Base-by-base conservation (phyloP, 257 asterid genomes). In the Rauvolfia tetraphylla region DNA sequence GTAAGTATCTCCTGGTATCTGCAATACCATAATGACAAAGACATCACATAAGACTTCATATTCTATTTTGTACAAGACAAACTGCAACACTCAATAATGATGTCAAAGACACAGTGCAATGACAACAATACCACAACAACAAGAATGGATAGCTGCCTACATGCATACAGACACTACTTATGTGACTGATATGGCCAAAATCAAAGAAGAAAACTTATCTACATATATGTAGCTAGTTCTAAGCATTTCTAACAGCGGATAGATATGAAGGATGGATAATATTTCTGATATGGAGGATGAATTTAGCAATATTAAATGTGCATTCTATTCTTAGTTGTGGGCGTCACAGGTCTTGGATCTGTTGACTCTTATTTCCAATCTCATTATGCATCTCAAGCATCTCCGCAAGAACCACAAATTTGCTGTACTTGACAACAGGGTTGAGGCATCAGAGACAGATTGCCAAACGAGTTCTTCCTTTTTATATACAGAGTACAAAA, bases 1-100 rank as follows among this genome's bases (percentile, higher is more conserved):
- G 98, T 95, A 78, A 92, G 91, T 79, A 95, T 95, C 90, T 95
- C 99, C 82, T 92, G 98, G 80, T 95, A 95, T 88, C 97, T 92
- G 87, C 69, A 73, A 75, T 68, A 72, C 65, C 72, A 78, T 36
- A 79, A 74, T 71, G 49, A 54, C 68, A 7, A 68, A 46, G 65
- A 34, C 8, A 46, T 34, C 62, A 53, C 10, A 23, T 29, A 20
- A 72, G 20, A 71, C 27, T 17, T 63, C 27, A 63, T 33, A 29
- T 33, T 63, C 22, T 65, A 34, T 27, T 27, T 15, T 58, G 33
- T 11, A 15, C 66, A 25, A 1, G 9, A 0, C 62, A 56, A 0
- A 7, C 12, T 23, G 62, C 27, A 5, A 29, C 7, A 31, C n/a
- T 56, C 62, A 22, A 44, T 56, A 56, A 8, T 57, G 29, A 57